A percentile compares a stretch with the other conserved stretches of the same genome.
These are phyloP conservation scores for Neurospora sp. DNA, from an alignment of 495 filamentous ascomycete genomes.

Conservation along the genomic window DNA sequence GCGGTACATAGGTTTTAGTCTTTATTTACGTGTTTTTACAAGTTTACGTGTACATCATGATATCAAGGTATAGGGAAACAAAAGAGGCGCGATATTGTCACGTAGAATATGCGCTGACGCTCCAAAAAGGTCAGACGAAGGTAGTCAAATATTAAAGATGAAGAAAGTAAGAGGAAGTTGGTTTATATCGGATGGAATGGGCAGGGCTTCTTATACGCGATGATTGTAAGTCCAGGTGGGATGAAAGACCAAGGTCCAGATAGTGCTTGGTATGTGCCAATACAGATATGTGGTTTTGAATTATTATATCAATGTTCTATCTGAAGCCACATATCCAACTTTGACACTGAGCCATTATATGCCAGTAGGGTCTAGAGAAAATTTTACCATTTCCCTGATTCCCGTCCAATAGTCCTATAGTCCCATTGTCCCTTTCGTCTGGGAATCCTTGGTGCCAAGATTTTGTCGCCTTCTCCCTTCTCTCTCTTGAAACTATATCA, in stretches of 20 bases:
- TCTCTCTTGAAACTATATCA: not conserved
- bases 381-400: not conserved
- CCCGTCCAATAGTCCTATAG: not conserved
- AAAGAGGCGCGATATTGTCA: not conserved
- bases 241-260: not conserved
- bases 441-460: not conserved
- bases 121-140: not conserved
- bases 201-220: not conserved
- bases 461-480: not conserved
- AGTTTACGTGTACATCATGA: not conserved
- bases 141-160: not conserved
- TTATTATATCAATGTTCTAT: not conserved
- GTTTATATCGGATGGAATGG: not conserved
- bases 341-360: not conserved
- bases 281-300: not conserved
- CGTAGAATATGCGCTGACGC: not conserved
- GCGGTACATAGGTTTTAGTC: not conserved
- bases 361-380: not conserved
- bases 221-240: not conserved
- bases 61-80: not conserved
- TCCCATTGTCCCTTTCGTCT: not conserved
- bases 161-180: not conserved
- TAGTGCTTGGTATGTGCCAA: not conserved
- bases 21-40: not conserved
- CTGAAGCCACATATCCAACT: not conserved